Percentiles rank a stretch among this genome's conserved stretches.
Evolutionary conservation across 2,329 filamentous ascomycete genomes (phyloP).

Genomic region (Aspergillus quadrilineatus): DNA sequence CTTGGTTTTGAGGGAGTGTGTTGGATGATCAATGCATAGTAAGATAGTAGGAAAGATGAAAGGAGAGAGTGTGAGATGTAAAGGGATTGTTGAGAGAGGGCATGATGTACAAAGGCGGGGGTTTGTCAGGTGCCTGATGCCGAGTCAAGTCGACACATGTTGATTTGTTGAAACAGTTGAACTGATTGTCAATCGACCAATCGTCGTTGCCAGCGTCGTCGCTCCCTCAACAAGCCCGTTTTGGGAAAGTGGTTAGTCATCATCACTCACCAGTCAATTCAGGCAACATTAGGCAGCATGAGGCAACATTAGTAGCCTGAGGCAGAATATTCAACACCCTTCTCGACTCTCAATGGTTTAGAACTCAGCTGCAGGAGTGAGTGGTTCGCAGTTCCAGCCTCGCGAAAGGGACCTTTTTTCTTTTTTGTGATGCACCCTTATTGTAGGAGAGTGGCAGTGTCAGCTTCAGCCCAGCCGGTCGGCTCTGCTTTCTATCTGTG

Average conservation of each 20-base stretch:
- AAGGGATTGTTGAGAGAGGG: constrained; percentile 5
- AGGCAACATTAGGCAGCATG: neutral
- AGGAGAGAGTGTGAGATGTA: neutral
- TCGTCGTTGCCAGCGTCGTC: neutral
- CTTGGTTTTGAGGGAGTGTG: constrained; percentile 2
- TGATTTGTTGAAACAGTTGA: constrained; percentile 8
- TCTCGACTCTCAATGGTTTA: too few relatives aligned
- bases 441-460: neutral
- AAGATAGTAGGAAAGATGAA: constrained; percentile 4
- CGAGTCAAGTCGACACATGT: neutral
- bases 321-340: too few relatives aligned
- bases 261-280: constrained; percentile 1
- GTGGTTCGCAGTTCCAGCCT: too few relatives aligned
- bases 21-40: neutral
- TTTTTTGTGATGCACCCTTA: neutral
- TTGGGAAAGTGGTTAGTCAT: neutral
- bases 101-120: constrained; percentile 1
- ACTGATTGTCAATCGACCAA: constrained; percentile 1
- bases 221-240: constrained; percentile 8
- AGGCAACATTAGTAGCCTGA: neutral
- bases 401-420: too few relatives aligned
- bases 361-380: too few relatives aligned
- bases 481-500: neutral
- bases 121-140: neutral
- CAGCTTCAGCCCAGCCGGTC: neutral